These are phyloP conservation scores for Royoungia palumana DNA, from an alignment of 768 basidiomycete genomes.

Conservation along the genomic window DNA sequence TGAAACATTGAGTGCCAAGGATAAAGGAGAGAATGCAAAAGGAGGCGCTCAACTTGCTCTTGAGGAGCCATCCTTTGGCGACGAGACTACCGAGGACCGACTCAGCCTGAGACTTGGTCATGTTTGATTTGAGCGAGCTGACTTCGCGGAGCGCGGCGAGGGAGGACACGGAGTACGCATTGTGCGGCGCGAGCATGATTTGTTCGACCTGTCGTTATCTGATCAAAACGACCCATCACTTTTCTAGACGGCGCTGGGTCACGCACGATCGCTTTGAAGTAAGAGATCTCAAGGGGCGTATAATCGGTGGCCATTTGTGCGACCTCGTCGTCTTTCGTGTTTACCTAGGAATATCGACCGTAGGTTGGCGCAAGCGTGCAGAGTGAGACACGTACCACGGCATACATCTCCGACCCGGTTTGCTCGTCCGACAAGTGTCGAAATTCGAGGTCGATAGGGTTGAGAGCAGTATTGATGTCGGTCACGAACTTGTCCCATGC, in stretches of 20 bases:
- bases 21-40: not conserved
- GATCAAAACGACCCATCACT: not conserved
- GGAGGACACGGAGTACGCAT: conserved; percentile 74
- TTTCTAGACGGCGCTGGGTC: not conserved
- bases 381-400: conserved; percentile 49
- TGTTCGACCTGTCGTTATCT: conserved; percentile 64
- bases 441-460: conserved; percentile 73
- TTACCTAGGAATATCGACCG: conserved; percentile 49
- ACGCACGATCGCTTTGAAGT: conserved; percentile 79
- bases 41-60: conserved; percentile 59
- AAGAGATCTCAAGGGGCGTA: conserved; percentile 70
- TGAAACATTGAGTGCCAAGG: not conserved
- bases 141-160: conserved; percentile 74
- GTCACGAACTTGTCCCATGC: conserved; percentile 61
- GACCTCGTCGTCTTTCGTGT: conserved; percentile 74
- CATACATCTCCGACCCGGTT: conserved; percentile 61
- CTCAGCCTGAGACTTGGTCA: conserved; percentile 77
- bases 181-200: conserved; percentile 77
- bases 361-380: not conserved
- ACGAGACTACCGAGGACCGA: conserved; percentile 74
- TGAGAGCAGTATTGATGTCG: conserved; percentile 57
- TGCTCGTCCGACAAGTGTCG: conserved; percentile 59
- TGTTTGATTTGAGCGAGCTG: conserved; percentile 51
- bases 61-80: conserved; percentile 73
- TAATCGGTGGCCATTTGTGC: conserved; percentile 87